Conservation (phyloP, 2,329 filamentous ascomycete genomes). For the Amesomyces nigricolor region DNA sequence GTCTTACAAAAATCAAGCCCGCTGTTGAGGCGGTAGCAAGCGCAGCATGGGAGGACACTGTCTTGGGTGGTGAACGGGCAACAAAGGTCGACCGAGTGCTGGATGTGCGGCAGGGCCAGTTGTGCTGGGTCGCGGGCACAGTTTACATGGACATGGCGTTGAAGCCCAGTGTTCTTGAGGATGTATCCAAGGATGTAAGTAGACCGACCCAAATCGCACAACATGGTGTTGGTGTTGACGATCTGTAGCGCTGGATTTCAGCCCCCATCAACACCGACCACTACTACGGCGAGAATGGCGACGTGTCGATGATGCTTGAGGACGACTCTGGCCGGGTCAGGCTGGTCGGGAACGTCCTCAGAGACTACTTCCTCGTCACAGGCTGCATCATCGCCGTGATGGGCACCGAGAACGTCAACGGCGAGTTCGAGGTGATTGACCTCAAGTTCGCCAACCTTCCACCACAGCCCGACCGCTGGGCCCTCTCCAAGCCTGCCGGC, state of each 20-base stretch:
- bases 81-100: slow-evolving; percentile 79
- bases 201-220: not conserved
- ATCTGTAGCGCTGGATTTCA: slow-evolving; percentile 72
- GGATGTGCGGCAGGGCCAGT: slow-evolving; percentile 88
- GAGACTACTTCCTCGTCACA: slow-evolving; percentile 71
- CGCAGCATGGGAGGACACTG: slow-evolving; percentile 71
- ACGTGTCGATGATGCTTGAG: slow-evolving; percentile 77
- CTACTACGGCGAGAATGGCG: slow-evolving; percentile 59
- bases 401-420: slow-evolving; percentile 86
- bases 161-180: slow-evolving; percentile 93
- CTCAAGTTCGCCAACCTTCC: slow-evolving; percentile 82
- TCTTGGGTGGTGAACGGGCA: slow-evolving; percentile 70
- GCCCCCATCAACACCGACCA: slow-evolving; percentile 72
- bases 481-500: slow-evolving; percentile 48
- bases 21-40: slow-evolving; percentile 68
- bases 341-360: slow-evolving; percentile 66
- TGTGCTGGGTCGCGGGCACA: slow-evolving; percentile 93
- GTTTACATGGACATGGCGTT: slow-evolving; percentile 96
- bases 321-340: slow-evolving; percentile 89
- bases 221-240: not conserved
- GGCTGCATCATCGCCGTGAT: slow-evolving; percentile 92
- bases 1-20: slow-evolving; percentile 81
- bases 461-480: slow-evolving; percentile 75
- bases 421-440: slow-evolving; percentile 89
- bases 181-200: slow-evolving; percentile 83